Evolutionary conservation across 1,284 basidiomycete species (phyloP), one percentile per base, ranked within the genome.

Genomic region (Coriolopsis trogii): DNA sequence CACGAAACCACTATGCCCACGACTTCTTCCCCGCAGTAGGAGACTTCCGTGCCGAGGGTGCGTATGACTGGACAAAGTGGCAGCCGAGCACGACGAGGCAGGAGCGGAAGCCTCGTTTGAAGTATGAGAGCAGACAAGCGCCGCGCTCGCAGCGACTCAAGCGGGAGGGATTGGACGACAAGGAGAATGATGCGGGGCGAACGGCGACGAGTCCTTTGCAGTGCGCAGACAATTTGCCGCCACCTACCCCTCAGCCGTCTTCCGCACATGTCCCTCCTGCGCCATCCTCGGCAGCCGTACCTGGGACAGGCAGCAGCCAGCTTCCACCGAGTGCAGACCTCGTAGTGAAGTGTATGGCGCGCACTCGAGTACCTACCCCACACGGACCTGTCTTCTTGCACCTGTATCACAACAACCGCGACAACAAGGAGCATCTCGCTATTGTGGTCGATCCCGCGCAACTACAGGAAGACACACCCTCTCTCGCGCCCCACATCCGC

Each of bases 371-470:
- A 62, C 97, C 97, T 18, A 99, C 97, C 0, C 93, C 94, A 0
- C 93, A 99, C 67, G 96, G 96, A 21, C 88, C 93, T 18, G 84
- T 91, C 28, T 98, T 98, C 72, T 80, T 98, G 13, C 95, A 99
- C 66, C 76, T 99, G 33, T 99, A 99, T 75, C 88, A 92, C 69
- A 98, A 98, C 69, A 91, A 89, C 66, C 84, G 80, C 53, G 93
- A 94, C 72, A 75, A 64, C 67, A 99, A 99, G 73, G 97, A 99
- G 68, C 97, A 99, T 68, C 82, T 99, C n/a, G 96, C 97, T 0
- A 85, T 99, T 49, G 95, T 99, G 54, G 83, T 96, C 41, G 97
- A 99, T 70, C 82, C 93, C 15, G 89, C 89, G 1, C 95, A 98
- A 70, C 77, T 83, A 40, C 72, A 75, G 43, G 75, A 78, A 8